Conservation (phyloP, 257 asterid genomes). For the Thymus quinquecostatus region DNA sequence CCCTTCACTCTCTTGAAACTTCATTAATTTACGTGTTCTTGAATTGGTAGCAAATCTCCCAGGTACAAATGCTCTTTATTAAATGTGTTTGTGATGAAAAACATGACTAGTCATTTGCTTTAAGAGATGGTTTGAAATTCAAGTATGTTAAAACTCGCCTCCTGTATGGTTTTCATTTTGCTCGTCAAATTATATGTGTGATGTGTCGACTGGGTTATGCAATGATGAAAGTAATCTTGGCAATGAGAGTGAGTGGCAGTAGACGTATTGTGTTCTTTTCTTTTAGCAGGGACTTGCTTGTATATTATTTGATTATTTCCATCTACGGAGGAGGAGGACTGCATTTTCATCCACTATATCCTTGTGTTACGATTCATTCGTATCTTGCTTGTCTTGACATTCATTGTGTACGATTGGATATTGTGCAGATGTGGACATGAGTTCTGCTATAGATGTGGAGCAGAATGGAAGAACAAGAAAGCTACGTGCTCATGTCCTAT, state of each 20-base stretch:
- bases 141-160: background rate
- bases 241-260: slow-evolving; percentile 10
- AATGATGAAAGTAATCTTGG: background rate
- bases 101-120: background rate
- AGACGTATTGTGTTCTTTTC: background rate
- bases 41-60: background rate
- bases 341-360: background rate
- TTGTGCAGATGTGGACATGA: slow-evolving; percentile 64
- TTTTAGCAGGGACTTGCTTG: background rate
- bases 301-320: background rate
- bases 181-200: background rate
- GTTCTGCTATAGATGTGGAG: slow-evolving; percentile 75
- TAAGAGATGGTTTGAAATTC: background rate
- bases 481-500: slow-evolving; percentile 58
- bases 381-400: background rate
- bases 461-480: slow-evolving; percentile 62
- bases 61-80: background rate
- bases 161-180: background rate
- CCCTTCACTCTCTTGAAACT: slow-evolving; percentile 4
- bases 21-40: background rate
- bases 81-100: background rate
- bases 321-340: background rate
- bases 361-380: too few species aligned
- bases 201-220: background rate
- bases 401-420: slow-evolving; percentile 2